Evolutionary conservation across 345 rosid species (phyloP).

Genomic region (Brassica incana): DNA sequence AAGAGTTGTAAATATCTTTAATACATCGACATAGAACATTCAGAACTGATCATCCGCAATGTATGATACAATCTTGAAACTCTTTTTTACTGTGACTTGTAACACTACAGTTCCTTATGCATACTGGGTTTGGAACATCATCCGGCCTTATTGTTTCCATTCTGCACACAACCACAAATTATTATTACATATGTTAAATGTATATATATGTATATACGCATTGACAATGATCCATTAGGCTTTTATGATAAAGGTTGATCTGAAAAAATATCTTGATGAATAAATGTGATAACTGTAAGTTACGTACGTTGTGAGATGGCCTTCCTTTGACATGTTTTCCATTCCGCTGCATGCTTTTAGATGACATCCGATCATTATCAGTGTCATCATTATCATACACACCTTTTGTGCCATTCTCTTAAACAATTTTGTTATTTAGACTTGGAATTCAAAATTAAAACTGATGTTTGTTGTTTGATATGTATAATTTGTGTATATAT

Average conservation of each 20-base stretch:
- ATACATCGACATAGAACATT: no score
- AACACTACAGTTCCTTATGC: not conserved
- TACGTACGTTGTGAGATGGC: not conserved
- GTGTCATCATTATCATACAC: not conserved
- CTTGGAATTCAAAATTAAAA: not conserved
- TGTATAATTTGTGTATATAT: not conserved
- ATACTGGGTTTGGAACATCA: not conserved
- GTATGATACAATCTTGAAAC: not conserved
- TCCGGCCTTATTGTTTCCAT: not conserved
- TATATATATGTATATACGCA: not conserved
- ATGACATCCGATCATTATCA: not conserved
- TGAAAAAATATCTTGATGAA: not conserved
- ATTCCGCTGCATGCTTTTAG: conserved; percentile 7
- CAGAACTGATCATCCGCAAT: not conserved
- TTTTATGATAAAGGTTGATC: no score
- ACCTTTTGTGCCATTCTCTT: not conserved
- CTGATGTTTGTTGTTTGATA: not conserved
- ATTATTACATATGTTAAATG: not conserved
- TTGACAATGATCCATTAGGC: no score
- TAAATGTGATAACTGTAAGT: not conserved
- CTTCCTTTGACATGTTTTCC: not conserved
- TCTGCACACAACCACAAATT: not conserved
- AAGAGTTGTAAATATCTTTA: not conserved
- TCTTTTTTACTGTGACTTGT: not conserved
- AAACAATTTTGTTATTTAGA: not conserved